Evolutionary conservation across 345 rosid species (phyloP).

Genomic region (Populus ilicifolia): DNA sequence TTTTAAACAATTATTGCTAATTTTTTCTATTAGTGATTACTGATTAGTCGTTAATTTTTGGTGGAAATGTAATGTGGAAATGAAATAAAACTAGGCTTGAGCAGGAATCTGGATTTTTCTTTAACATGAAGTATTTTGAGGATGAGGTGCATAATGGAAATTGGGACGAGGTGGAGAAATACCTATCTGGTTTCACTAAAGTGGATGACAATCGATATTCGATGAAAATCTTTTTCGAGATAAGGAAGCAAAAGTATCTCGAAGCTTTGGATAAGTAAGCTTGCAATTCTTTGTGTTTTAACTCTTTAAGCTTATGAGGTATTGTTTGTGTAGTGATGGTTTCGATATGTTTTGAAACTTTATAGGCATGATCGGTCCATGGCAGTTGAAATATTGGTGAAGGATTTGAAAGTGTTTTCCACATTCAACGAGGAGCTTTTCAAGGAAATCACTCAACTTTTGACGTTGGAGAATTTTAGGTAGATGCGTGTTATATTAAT

Average conservation of each 20-base stretch:
- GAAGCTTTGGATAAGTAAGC: conserved; percentile 97
- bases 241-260: conserved; percentile 97
- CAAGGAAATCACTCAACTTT: conserved; percentile 89
- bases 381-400: conserved; percentile 89
- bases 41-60: conserved; percentile 18
- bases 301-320: not conserved
- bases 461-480: conserved; percentile 94
- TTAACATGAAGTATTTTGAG: conserved; percentile 97
- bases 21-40: not conserved
- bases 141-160: conserved; percentile 95
- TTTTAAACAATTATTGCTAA: not conserved
- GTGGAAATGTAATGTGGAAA: conserved; percentile 13
- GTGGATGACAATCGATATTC: conserved; percentile 97
- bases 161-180: conserved; percentile 98
- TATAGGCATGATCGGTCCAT: conserved; percentile 88
- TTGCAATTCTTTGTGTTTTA: not conserved
- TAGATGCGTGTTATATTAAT: conserved; percentile 14
- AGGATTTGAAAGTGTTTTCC: conserved; percentile 93
- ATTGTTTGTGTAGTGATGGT: conserved; percentile 1
- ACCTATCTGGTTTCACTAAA: conserved; percentile 96
- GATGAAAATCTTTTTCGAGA: conserved; percentile 98
- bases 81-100: conserved; percentile 60
- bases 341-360: conserved; percentile 1
- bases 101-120: conserved; percentile 99
- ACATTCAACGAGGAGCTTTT: conserved; percentile 96